Percentiles rank a stretch among this genome's conserved stretches.
phyloP scores from a whole-genome alignment of 78 protist genomes.

The Creolimax fragrantissima region DNA sequence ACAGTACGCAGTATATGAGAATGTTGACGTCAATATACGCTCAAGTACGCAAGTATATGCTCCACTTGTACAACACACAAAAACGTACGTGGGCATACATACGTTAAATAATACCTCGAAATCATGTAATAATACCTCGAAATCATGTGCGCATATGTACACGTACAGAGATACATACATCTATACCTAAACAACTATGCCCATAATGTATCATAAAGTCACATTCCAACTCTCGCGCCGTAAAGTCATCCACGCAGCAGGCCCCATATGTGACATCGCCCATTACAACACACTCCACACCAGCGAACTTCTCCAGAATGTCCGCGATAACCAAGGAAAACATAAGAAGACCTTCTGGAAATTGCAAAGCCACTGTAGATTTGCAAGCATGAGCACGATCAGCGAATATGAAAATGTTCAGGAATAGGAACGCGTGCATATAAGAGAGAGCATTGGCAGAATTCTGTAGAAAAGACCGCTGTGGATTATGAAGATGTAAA shows the following conservation, averaged over 20 bases:
- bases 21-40: no score
- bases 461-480: background rate
- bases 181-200: constrained; percentile 77
- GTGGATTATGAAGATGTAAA: background rate
- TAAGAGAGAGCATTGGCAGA: background rate
- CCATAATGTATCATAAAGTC: constrained; percentile 95
- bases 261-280: constrained; percentile 99
- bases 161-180: no score
- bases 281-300: constrained; percentile 68
- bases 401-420: background rate
- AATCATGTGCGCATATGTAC: no score
- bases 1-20: no score
- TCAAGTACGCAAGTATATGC: no score
- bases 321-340: constrained; percentile 80
- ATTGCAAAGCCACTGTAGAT: constrained; percentile 83
- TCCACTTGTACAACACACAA: no score
- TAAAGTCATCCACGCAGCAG: constrained; percentile 94
- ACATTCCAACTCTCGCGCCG: constrained; percentile 85
- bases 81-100: no score
- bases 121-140: no score
- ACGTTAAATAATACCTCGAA: no score
- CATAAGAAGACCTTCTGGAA: constrained; percentile 95
- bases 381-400: background rate
- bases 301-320: constrained; percentile 67
- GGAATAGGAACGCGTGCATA: background rate